These are phyloP conservation scores for Graphilbum fragrans DNA, from an alignment of 2,329 filamentous ascomycete species.

Conservation along the genomic window DNA sequence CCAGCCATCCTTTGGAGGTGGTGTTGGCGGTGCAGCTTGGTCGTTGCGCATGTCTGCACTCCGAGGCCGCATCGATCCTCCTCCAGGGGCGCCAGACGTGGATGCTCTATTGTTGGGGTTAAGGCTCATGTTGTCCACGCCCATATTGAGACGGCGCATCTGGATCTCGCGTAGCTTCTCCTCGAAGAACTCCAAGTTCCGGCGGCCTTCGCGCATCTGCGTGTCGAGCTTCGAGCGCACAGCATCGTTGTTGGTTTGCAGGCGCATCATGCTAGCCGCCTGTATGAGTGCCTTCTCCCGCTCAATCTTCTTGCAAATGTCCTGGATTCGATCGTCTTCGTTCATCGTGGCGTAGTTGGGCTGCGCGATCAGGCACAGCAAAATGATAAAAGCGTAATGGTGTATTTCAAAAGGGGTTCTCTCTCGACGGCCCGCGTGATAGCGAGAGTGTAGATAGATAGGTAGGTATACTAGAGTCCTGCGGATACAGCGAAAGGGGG, in stretches of 20 bases:
- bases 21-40: conserved; percentile 40
- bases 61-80: conserved; percentile 25
- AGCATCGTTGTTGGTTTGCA: conserved; percentile 85
- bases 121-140: conserved; percentile 55
- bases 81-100: conserved; percentile 7
- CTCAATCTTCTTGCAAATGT: conserved; percentile 95
- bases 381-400: neutral
- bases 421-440: too few species aligned
- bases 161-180: conserved; percentile 82
- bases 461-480: too few species aligned
- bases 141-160: conserved; percentile 61
- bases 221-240: conserved; percentile 85
- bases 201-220: conserved; percentile 84
- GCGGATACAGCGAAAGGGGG: too few species aligned
- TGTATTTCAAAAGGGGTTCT: too few species aligned
- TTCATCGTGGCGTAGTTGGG: conserved; percentile 36
- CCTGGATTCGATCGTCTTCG: conserved; percentile 55
- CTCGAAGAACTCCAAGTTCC: conserved; percentile 87
- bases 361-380: conserved; percentile 6
- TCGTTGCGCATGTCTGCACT: conserved; percentile 33
- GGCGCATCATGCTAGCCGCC: conserved; percentile 87
- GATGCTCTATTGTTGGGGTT: conserved; percentile 30
- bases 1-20: conserved; percentile 61
- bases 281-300: conserved; percentile 91
- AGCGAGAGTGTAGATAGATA: too few species aligned